Conservation (phyloP, 805 yeast species). For the Wickerhamomyces silvicola region DNA sequence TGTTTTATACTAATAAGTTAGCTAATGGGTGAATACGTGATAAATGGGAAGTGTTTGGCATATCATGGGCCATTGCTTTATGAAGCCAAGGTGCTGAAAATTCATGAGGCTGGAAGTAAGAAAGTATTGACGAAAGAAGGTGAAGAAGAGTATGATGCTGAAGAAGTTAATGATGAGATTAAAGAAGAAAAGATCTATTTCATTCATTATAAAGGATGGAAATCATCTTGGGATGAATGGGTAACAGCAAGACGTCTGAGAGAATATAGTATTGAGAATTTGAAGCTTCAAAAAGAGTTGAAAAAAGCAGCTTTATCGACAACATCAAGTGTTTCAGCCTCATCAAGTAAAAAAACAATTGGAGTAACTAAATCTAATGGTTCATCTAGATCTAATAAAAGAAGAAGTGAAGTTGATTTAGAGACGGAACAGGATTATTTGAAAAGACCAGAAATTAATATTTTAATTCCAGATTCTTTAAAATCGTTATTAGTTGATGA, state of each 20-base stretch:
- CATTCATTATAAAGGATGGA: conserved; percentile 95
- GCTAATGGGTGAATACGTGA: background rate
- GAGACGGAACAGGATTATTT: conserved; percentile 23
- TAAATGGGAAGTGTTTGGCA: conserved; percentile 52
- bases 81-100: conserved; percentile 73
- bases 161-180: conserved; percentile 30
- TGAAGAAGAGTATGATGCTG: conserved; percentile 22
- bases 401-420: conserved; percentile 24
- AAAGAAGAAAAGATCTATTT: conserved; percentile 41
- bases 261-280: conserved; percentile 62
- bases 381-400: conserved; percentile 18
- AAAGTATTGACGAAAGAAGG: conserved; percentile 36
- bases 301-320: conserved; percentile 38
- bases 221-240: conserved; percentile 96
- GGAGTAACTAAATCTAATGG: conserved; percentile 9
- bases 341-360: conserved; percentile 10
- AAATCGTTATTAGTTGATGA: conserved; percentile 78
- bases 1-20: too few relatives aligned
- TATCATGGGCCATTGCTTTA: conserved; percentile 88
- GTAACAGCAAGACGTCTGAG: conserved; percentile 63
- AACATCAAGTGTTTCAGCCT: conserved; percentile 16
- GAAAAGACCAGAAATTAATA: conserved; percentile 34
- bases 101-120: conserved; percentile 48
- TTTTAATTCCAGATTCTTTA: conserved; percentile 57
- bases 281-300: conserved; percentile 55